Evolutionary conservation across 1,284 basidiomycete species (phyloP), one percentile per base, ranked within the genome.

Genomic region (Amylostereum areolatum): DNA sequence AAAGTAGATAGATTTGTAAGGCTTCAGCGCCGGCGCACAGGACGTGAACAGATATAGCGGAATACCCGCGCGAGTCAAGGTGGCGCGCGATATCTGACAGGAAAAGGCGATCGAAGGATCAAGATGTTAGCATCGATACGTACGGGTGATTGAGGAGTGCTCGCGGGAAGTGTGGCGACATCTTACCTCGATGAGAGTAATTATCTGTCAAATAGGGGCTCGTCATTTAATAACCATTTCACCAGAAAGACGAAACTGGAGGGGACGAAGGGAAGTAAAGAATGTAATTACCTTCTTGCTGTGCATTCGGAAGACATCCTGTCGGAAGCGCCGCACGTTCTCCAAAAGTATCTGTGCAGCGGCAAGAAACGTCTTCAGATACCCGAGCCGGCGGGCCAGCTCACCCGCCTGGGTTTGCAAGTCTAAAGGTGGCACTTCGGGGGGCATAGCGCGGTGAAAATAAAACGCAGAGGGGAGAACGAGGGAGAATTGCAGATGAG

Each of bases 1-100:
- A 53, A 68, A 70, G 56, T 68, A 68, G 4, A 60, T 59, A 7
- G 64, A 55, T 57, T 71, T 68, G 53, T 63, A 56, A 37, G 58
- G 57, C 41, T 61, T 59, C 32, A 59, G 54, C 48, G 59, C 59
- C 30, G 59, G 55, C 12, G 59, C 43, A 48, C 69, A 71, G 35
- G 63, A 57, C 28, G 68, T 59, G 48, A 71, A 71, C 33, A 66
- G 57, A 42, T 68, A 59, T 18, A 68, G 57, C 44, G 66, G 66
- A 42, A 71, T 48, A 40, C 63, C 65, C 18, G 55, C 58, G 25
- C 56, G 59, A 43, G 59, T 59, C 48, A 68, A 61, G 32, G 69
- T 71, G 33, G 57, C 57, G 48, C 67, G 60, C 6, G 66, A 63
- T 8, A 64, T 68, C 66, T 68, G 46, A 41, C 42, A 36, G 41